A percentile compares a stretch with the other conserved stretches of the same genome.
Conservation (phyloP, 441 rosid genomes). For the Croton laevigatus region DNA sequence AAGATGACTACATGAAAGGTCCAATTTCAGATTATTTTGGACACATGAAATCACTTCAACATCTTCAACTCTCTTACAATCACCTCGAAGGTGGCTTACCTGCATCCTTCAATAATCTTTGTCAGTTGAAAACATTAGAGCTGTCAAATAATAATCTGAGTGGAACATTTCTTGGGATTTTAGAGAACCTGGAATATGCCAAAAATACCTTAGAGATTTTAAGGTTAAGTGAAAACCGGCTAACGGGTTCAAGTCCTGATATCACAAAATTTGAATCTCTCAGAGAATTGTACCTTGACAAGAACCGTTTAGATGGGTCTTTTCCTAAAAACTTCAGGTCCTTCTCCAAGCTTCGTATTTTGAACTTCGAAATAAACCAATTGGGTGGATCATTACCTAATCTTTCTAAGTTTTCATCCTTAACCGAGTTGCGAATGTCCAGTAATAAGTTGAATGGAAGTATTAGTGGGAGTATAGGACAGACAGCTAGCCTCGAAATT, state of each 20-base stretch:
- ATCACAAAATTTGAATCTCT: constrained; percentile 1
- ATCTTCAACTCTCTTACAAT: constrained; percentile 13
- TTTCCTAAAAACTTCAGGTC: constrained; percentile 10
- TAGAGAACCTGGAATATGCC: neutral
- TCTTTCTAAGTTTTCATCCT: neutral
- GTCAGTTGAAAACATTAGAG: neutral
- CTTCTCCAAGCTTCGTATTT: constrained; percentile 8
- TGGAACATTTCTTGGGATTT: neutral
- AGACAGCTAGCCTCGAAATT: neutral
- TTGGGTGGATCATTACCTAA: constrained; percentile 10
- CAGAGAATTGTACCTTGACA: constrained; percentile 2
- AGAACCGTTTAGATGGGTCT: constrained; percentile 10
- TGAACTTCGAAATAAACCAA: constrained; percentile 14
- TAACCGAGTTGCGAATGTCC: neutral
- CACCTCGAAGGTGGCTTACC: constrained; percentile 13
- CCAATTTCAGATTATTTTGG: constrained; percentile 16
- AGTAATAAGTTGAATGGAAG: constrained; percentile 5
- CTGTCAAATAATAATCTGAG: constrained; percentile 4
- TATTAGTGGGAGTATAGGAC: neutral
- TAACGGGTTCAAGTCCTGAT: neutral
- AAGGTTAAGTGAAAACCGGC: neutral
- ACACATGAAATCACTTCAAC: constrained; percentile 4
- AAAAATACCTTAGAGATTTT: constrained; percentile 4
- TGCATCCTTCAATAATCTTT: constrained; percentile 1
- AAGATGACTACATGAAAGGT: constrained; percentile 9